A percentile compares a stretch with the other conserved stretches of the same genome.
Conservation (phyloP, 2,329 filamentous ascomycete species). For the Colletotrichum musicola region DNA sequence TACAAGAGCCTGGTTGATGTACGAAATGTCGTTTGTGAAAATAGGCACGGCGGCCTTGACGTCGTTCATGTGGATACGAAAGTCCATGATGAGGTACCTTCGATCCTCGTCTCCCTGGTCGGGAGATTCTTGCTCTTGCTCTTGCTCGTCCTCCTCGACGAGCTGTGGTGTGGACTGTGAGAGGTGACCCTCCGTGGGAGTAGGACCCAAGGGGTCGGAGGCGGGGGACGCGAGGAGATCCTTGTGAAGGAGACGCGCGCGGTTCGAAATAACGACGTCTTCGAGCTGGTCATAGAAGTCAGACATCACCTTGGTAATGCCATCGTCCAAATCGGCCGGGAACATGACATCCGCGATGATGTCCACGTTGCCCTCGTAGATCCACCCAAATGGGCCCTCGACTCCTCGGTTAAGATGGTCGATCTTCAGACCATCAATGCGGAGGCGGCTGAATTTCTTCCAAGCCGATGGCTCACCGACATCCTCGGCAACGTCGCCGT, state of each 20-base stretch:
- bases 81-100: constrained; percentile 90
- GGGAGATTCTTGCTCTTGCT: not conserved
- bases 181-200: constrained; percentile 50
- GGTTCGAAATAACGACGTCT: constrained; percentile 86
- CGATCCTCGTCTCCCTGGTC: constrained; percentile 66
- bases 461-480: constrained; percentile 79
- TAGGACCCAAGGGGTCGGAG: constrained; percentile 41
- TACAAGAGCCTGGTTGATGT: constrained; percentile 95
- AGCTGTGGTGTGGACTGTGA: constrained; percentile 43
- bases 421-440: constrained; percentile 93
- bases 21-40: constrained; percentile 91
- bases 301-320: constrained; percentile 93
- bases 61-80: constrained; percentile 95
- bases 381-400: constrained; percentile 96
- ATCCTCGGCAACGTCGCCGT: constrained; percentile 66
- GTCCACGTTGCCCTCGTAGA: constrained; percentile 95
- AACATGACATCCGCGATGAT: constrained; percentile 97
- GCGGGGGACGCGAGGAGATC: constrained; percentile 46
- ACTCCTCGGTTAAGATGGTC: constrained; percentile 96
- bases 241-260: constrained; percentile 71
- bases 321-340: constrained; percentile 87
- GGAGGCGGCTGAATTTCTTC: constrained; percentile 95
- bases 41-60: constrained; percentile 93
- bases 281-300: constrained; percentile 98
- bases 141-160: not conserved